Conservation (phyloP, 108 stramenopile genomes). For the Skeletonema menzelii region DNA sequence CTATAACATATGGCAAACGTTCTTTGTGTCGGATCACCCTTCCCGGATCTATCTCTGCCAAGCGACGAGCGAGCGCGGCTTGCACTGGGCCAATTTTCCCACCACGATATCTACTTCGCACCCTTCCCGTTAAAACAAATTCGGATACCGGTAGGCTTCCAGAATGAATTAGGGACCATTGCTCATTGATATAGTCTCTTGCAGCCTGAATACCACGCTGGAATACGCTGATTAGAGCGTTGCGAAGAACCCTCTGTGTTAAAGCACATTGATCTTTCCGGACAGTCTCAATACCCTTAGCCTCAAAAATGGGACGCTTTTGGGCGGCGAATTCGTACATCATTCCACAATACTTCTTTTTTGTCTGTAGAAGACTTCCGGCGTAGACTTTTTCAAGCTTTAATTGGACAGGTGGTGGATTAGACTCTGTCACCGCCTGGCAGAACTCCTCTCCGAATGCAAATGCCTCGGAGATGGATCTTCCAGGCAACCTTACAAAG, state of each 20-base stretch:
- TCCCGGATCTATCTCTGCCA: constrained; percentile 82
- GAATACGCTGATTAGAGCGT: constrained; percentile 78
- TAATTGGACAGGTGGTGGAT: constrained; percentile 92
- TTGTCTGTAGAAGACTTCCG: constrained; percentile 88
- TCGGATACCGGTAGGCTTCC: constrained; percentile 83
- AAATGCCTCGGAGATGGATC: constrained; percentile 86
- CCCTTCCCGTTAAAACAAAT: constrained; percentile 85
- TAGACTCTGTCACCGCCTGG: constrained; percentile 73
- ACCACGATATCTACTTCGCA: constrained; percentile 73
- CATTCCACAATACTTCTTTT: constrained; percentile 92
- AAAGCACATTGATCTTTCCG: constrained; percentile 84
- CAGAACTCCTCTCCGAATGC: constrained; percentile 92
- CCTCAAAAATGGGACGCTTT: constrained; percentile 78
- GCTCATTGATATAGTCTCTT: constrained; percentile 67
- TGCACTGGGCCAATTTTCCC: constrained; percentile 82
- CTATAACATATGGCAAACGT: constrained; percentile 83
- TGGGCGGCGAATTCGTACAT: constrained; percentile 78
- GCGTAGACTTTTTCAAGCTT: constrained; percentile 97
- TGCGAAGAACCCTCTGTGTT: constrained; percentile 80
- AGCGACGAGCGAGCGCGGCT: constrained; percentile 76
- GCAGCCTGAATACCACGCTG: constrained; percentile 52
- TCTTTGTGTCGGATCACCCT: constrained; percentile 78
- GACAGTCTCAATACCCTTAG: constrained; percentile 89
- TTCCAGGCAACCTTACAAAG: constrained; percentile 93
- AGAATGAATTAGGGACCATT: constrained; percentile 80